These are phyloP conservation scores for Candida pseudocylindracea DNA, from an alignment of 1,139 yeast species.

Conservation along the genomic window DNA sequence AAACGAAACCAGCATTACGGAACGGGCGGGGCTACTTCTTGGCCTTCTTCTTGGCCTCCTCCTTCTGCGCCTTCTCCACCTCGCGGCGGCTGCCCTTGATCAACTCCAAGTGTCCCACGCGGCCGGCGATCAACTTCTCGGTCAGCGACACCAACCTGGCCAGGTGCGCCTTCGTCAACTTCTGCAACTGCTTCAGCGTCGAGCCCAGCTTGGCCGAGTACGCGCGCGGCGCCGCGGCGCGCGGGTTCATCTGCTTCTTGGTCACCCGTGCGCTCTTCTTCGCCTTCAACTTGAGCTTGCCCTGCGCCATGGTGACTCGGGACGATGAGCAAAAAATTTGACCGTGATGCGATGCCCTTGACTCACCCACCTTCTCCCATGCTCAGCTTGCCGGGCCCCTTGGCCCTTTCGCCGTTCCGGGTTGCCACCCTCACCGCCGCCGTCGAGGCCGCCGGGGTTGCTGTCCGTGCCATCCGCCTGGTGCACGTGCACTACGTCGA, in stretches of 20 bases:
- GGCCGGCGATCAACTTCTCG: slow-evolving; percentile 65
- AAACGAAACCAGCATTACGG: no score
- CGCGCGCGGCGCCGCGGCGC: slow-evolving; percentile 52
- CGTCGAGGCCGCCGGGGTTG: slow-evolving; percentile 45
- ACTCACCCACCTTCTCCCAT: slow-evolving; percentile 2
- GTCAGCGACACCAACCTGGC: slow-evolving; percentile 51
- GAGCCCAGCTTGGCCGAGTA: slow-evolving; percentile 45
- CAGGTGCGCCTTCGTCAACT: slow-evolving; percentile 17
- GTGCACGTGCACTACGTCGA: slow-evolving; percentile 65
- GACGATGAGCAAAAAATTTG: background rate
- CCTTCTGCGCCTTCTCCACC: slow-evolving; percentile 32
- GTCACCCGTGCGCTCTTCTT: slow-evolving; percentile 25
- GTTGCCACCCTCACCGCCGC: slow-evolving; percentile 50
- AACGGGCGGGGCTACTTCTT: background rate
- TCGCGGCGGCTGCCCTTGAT: slow-evolving; percentile 84
- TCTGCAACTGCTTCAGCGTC: slow-evolving; percentile 26
- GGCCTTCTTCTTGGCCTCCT: slow-evolving; percentile 2
- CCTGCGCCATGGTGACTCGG: slow-evolving; percentile 27
- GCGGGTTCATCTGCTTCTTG: slow-evolving; percentile 31
- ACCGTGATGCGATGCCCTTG: background rate
- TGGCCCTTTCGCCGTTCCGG: slow-evolving; percentile 76
- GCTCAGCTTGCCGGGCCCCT: slow-evolving; percentile 70
- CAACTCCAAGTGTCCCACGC: slow-evolving; percentile 90
- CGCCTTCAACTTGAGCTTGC: slow-evolving; percentile 22
- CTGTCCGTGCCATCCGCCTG: slow-evolving; percentile 35